These are phyloP conservation scores for Calcarisporium arbuscula DNA, from an alignment of 2,329 filamentous ascomycete genomes.

Conservation along the genomic window DNA sequence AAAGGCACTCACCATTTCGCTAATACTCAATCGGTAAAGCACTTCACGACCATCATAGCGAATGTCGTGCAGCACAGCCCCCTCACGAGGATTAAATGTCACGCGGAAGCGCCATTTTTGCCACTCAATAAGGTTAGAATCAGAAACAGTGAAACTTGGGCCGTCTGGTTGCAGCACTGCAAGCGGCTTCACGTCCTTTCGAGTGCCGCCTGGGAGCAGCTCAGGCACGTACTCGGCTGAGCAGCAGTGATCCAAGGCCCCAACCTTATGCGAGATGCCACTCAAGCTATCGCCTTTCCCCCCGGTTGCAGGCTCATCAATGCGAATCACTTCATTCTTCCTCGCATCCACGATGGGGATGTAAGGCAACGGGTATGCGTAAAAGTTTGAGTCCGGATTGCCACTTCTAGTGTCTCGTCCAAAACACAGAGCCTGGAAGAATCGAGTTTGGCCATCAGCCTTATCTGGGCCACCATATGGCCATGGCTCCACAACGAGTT, in stretches of 20 bases:
- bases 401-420: slow-evolving; percentile 21
- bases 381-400: slow-evolving; percentile 46
- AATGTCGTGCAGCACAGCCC: slow-evolving; percentile 62
- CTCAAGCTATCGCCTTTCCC: slow-evolving; percentile 19
- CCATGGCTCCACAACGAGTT: slow-evolving; percentile 28
- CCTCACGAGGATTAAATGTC: slow-evolving; percentile 64
- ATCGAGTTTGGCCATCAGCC: slow-evolving; percentile 21
- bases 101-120: slow-evolving; percentile 65
- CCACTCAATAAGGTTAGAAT: slow-evolving; percentile 45
- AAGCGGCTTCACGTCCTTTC: slow-evolving; percentile 13
- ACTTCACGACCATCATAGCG: slow-evolving; percentile 58
- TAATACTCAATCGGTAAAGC: slow-evolving; percentile 7
- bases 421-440: slow-evolving; percentile 28
- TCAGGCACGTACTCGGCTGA: slow-evolving; percentile 34
- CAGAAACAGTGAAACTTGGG: slow-evolving; percentile 23
- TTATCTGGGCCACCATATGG: slow-evolving; percentile 23
- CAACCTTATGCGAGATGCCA: slow-evolving; percentile 11
- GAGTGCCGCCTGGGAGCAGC: slow-evolving; percentile 31
- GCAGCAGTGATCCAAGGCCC: slow-evolving; percentile 22
- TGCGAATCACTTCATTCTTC: slow-evolving; percentile 27
- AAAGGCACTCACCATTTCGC: too few species aligned
- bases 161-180: slow-evolving; percentile 28
- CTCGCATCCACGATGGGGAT: slow-evolving; percentile 45
- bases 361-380: slow-evolving; percentile 49
- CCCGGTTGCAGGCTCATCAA: slow-evolving; percentile 28